Percentiles rank a stretch among this genome's conserved stretches.
Conservation (phyloP, 768 basidiomycete genomes). For the Trametes coccinea region DNA sequence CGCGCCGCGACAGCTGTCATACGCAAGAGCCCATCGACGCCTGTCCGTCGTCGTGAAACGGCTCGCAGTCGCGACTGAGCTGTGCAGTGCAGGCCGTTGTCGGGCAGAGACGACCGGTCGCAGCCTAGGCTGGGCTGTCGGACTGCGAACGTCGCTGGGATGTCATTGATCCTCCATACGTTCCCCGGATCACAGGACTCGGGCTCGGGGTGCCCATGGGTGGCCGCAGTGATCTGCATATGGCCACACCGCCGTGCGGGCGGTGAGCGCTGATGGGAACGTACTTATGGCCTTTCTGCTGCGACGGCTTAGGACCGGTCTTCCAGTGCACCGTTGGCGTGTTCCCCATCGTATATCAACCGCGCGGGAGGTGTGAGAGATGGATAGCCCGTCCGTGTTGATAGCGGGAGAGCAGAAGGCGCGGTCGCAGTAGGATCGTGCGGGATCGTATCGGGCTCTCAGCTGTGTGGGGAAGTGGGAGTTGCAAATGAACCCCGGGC, state of each 20-base stretch:
- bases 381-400: neutral
- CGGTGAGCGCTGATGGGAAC: constrained; percentile 6
- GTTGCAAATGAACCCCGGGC: neutral
- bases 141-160: no score
- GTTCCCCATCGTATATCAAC: neutral
- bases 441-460: neutral
- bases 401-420: neutral
- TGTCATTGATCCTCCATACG: no score
- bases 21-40: no score
- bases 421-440: neutral
- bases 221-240: constrained; percentile 4
- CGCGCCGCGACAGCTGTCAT: no score
- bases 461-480: neutral
- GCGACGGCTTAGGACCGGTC: neutral
- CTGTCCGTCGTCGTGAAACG: neutral
- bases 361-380: neutral
- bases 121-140: no score
- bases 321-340: neutral
- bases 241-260: neutral
- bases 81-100: no score
- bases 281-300: neutral
- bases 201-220: neutral
- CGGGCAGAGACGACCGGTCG: no score
- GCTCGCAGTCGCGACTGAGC: neutral
- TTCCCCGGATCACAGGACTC: neutral